These are phyloP conservation scores for Chrysosporium queenslandicum DNA, from an alignment of 2,329 filamentous ascomycete species.

Conservation along the genomic window DNA sequence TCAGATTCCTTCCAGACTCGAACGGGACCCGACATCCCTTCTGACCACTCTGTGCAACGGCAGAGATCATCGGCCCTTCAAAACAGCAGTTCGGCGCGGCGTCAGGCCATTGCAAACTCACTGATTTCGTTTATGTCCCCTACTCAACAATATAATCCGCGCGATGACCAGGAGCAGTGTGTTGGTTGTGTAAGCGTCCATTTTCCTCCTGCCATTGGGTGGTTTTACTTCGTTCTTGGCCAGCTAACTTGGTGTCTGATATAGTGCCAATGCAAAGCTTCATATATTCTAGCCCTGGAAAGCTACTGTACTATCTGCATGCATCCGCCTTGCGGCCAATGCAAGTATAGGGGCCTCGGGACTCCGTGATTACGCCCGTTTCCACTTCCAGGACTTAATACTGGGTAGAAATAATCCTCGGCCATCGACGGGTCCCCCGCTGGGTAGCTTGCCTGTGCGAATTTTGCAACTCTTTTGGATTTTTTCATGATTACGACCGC, in stretches of 20 bases:
- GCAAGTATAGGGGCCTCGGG: background rate
- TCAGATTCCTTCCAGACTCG: background rate
- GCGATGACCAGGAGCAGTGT: constrained; percentile 4
- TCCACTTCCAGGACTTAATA: background rate
- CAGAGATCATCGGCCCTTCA: background rate
- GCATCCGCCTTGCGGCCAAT: constrained; percentile 12
- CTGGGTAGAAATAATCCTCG: background rate
- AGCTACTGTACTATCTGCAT: constrained; percentile 10
- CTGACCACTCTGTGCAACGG: background rate
- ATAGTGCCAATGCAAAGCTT: constrained; percentile 11
- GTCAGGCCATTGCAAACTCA: background rate
- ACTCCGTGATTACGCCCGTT: background rate
- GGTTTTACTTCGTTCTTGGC: background rate
- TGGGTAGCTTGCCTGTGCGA: background rate
- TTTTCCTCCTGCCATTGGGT: background rate
- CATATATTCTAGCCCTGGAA: constrained; percentile 5
- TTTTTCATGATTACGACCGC: background rate
- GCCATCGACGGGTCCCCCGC: background rate
- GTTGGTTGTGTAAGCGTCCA: constrained; percentile 13
- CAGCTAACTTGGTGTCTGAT: background rate
- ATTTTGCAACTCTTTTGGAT: background rate
- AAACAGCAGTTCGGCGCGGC: background rate
- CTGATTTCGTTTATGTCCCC: background rate
- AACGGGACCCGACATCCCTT: background rate
- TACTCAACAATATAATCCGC: background rate